Evolutionary conservation across 148 eudicot species (phyloP).

Genomic region (Fallopia convolvulus): DNA sequence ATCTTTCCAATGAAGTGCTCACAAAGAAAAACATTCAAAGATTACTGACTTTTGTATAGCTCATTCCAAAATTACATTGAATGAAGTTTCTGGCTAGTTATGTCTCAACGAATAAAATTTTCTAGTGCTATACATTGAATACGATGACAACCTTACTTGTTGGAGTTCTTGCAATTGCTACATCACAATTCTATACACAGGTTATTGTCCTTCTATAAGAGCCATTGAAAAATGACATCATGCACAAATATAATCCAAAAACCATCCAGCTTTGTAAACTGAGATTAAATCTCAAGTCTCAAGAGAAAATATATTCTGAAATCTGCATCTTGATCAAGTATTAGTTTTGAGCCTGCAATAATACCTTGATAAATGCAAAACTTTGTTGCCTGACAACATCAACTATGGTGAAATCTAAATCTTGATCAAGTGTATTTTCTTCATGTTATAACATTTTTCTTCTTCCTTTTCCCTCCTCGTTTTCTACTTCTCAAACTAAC

Average conservation of each 20-base stretch:
- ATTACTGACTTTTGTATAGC: too few species aligned
- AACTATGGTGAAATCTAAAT: background rate
- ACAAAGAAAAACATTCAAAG: too few species aligned
- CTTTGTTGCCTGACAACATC: background rate
- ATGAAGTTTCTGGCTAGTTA: too few species aligned
- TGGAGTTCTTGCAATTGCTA: background rate
- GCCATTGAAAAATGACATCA: background rate
- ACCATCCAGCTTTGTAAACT: background rate
- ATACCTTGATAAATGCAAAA: background rate
- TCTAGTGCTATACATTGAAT: too few species aligned
- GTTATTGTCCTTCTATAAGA: background rate
- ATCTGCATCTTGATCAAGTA: background rate
- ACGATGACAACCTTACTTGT: background rate
- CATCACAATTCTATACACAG: background rate
- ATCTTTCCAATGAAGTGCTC: too few species aligned
- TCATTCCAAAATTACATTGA: too few species aligned
- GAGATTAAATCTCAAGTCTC: background rate
- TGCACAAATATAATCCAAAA: background rate
- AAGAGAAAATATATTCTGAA: background rate
- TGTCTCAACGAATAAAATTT: too few species aligned
- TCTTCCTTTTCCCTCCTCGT: slow-evolving; percentile 15
- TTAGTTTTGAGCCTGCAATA: background rate
- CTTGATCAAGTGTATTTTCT: background rate
- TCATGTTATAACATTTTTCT: slow-evolving; percentile 5
- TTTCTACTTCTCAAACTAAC: slow-evolving; percentile 11